Conservation (phyloP, 78 protist species). For the Planoprotostelium fungivorum region DNA sequence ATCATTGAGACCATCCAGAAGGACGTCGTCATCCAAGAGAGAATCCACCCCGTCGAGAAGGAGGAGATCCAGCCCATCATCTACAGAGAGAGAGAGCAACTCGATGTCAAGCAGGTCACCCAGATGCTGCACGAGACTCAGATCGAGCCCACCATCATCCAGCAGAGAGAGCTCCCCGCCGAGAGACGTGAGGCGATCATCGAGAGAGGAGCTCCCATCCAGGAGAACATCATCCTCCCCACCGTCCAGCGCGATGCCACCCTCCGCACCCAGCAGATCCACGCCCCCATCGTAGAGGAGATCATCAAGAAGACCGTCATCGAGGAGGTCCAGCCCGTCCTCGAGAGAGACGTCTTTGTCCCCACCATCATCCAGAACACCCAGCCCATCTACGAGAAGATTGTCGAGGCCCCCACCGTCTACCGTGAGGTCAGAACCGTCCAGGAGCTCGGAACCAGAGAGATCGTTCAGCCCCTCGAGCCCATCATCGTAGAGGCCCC, state of each 20-base stretch:
- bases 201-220: not conserved
- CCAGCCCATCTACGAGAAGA: not conserved
- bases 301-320: not conserved
- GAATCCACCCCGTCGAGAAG: conserved; percentile 2
- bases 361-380: not conserved
- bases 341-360: not conserved
- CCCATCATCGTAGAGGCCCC: not conserved
- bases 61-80: not conserved
- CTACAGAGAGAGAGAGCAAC: not conserved
- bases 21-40: conserved; percentile 2
- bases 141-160: not conserved
- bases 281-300: not conserved
- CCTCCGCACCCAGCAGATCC: not conserved
- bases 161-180: conserved; percentile 3
- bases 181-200: not conserved
- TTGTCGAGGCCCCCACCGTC: not conserved
- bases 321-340: not conserved
- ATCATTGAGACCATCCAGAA: not conserved
- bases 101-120: not conserved
- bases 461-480: not conserved
- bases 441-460: conserved; percentile 1
- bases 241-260: not conserved
- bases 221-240: not conserved
- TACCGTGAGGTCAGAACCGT: not conserved
- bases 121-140: not conserved